A percentile compares a stretch with the other conserved stretches of the same genome.
Conservation (phyloP, 169 alveolate species). For the Eimeria maxima region DNA sequence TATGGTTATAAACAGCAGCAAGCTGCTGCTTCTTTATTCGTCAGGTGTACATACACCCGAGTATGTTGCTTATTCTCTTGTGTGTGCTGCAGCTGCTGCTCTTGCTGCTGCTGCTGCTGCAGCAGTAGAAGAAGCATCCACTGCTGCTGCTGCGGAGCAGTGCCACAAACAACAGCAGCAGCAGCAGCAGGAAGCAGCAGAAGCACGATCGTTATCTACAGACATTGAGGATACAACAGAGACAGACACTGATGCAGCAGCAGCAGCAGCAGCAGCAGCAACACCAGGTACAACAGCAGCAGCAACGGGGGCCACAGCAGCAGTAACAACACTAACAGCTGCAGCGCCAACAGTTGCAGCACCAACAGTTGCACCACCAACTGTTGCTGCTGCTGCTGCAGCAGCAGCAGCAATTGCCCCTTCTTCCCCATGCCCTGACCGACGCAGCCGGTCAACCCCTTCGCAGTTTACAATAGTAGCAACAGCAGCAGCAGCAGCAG, state of each 20-base stretch:
- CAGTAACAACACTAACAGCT: too few species aligned
- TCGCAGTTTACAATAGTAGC: too few species aligned
- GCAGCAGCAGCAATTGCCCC: too few species aligned
- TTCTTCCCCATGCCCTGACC: too few species aligned
- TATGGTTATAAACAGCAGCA: neutral
- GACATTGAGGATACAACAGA: constrained; percentile 93
- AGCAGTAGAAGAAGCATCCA: neutral
- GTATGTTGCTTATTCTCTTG: neutral
- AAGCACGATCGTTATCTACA: constrained; percentile 85
- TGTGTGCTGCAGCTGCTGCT: constrained; percentile 17
- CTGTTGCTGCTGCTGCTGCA: constrained; percentile 86
- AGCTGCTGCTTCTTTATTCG: neutral
- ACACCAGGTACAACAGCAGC: neutral
- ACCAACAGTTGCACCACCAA: neutral
- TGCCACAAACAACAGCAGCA: constrained; percentile 85
- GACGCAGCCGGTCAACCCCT: too few species aligned
- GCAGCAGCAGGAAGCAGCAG: neutral
- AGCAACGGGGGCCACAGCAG: too few species aligned
- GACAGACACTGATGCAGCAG: constrained; percentile 90
- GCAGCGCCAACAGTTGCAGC: neutral
- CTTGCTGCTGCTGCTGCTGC: constrained; percentile 41
- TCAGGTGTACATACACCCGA: neutral
- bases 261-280: neutral
- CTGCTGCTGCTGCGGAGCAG: constrained; percentile 94
- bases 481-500: too few species aligned